Base-by-base conservation (phyloP, 202 grass and related monocot genomes). In the Schoenoplectus tabernaemontani region DNA sequence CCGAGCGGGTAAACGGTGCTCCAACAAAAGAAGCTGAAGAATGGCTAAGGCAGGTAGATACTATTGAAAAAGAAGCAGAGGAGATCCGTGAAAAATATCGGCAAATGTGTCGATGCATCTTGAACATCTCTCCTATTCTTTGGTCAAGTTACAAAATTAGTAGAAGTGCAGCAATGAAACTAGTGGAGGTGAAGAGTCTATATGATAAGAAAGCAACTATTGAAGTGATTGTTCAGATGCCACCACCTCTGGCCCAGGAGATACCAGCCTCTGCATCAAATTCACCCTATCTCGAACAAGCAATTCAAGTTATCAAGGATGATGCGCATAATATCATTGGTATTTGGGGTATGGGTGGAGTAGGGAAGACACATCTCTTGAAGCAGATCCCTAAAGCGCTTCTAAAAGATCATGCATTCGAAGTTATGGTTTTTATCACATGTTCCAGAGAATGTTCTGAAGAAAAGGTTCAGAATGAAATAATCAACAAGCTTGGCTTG, bases 391-490 rank as follows among this genome's bases (percentile, higher is more conserved):
- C 57, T 7, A 71, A 71, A 4, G 41, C 46, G 22, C 41, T 71
- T 11, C 26, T 1, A 4, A 47, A 3, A 47, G 41, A 47, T 71
- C 12, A 16, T 36, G 16, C 76, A 0, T 87, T 84, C 59, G 74
- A 91, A 50, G 57, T 76, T 41, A 80, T 93, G 61, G 33, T 93
- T 20, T 78, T 89, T 46, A 77, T 88, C 17, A 76, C 82, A 42
- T 78, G 82, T 0, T 86, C 85, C 30, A 79, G 70, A 82, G 84
- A 83, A 34, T 89, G 86, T 68, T 82, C 86, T 15, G 76, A 83
- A 73, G 85, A 54, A 9, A 85, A 85, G 57, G 42, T 94, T 16
- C 88, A 87, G 77, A 76, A 75, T 46, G 84, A 89, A 71, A 83
- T 91, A 3, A 66, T 83, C 2, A 42, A 67, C 19, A 85, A 82